phyloP scores from a whole-genome alignment of 495 filamentous ascomycete genomes.

The Lepraria neglecta region DNA sequence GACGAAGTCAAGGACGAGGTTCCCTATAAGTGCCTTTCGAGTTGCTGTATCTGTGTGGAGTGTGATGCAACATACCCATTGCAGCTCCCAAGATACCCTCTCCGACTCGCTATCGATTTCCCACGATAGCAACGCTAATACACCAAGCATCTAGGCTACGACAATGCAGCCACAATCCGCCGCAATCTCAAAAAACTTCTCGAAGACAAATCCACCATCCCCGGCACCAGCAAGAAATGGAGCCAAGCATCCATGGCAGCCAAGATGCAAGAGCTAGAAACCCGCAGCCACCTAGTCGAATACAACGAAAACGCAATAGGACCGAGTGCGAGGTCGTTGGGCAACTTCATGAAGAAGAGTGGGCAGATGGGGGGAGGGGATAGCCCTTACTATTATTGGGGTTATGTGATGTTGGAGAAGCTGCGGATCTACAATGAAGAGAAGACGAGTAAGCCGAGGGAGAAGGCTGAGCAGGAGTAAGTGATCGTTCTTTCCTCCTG shows the following conservation, averaged over 20 bases:
- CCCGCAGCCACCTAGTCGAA: constrained; percentile 6
- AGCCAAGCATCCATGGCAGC: constrained; percentile 18
- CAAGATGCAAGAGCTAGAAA: constrained; percentile 24
- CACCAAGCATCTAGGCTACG: constrained; percentile 8
- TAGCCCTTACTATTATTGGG: constrained; percentile 23
- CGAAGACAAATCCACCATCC: constrained; percentile 21
- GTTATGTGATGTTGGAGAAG: constrained; percentile 24
- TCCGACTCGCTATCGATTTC: no score
- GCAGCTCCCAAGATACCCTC: no score
- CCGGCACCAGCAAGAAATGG: constrained; percentile 23
- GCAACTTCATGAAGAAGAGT: constrained; percentile 21
- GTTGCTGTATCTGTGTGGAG: no score
- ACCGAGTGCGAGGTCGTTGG: constrained; percentile 16
- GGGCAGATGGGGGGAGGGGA: constrained; percentile 22
- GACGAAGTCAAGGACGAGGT: constrained; percentile 21
- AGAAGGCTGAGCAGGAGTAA: constrained; percentile 22
- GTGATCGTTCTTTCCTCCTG: not conserved
- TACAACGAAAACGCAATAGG: constrained; percentile 16
- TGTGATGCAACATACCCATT: no score
- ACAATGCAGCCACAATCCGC: constrained; percentile 22
- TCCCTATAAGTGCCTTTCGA: not conserved
- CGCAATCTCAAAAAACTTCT: constrained; percentile 26
- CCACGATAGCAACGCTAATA: no score
- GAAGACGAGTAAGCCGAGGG: constrained; percentile 24
- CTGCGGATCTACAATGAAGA: constrained; percentile 21